Conservation (phyloP, 1,284 basidiomycete species). For the Apiotrichum laibachii region DNA sequence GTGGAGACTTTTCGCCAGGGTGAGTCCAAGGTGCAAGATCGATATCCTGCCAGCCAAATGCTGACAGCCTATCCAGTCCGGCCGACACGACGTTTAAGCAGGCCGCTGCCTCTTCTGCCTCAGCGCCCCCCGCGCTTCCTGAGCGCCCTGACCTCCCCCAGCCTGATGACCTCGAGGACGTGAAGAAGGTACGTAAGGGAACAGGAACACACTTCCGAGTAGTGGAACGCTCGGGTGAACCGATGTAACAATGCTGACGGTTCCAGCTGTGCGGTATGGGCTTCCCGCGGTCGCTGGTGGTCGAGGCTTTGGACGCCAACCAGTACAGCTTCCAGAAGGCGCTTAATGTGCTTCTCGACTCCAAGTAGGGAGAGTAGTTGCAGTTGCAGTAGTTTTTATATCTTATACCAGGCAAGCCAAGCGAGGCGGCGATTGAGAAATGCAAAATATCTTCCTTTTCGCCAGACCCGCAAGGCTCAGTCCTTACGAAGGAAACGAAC, state of each 20-base stretch:
- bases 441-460: too few species aligned
- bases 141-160: constrained; percentile 37
- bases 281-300: constrained; percentile 44
- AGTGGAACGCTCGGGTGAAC: not conserved
- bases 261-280: constrained; percentile 50
- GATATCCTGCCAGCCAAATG: too few species aligned
- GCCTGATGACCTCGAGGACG: constrained; percentile 50
- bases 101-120: not conserved
- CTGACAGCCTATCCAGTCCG: not conserved
- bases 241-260: not conserved
- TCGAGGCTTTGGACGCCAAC: constrained; percentile 50
- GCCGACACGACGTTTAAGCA: not conserved
- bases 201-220: too few species aligned
- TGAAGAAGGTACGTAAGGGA: constrained; percentile 44
- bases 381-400: not conserved
- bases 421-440: not conserved
- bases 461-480: too few species aligned
- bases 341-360: constrained; percentile 45
- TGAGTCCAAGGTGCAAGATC: not conserved
- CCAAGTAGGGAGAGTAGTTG: not conserved
- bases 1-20: constrained; percentile 42
- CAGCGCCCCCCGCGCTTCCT: constrained; percentile 32
- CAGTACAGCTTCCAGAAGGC: constrained; percentile 52
- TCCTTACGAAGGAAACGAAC: too few species aligned
- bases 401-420: too few species aligned